Conservation (phyloP, 2,329 filamentous ascomycete species). For the Aspergillus amoenus region DNA sequence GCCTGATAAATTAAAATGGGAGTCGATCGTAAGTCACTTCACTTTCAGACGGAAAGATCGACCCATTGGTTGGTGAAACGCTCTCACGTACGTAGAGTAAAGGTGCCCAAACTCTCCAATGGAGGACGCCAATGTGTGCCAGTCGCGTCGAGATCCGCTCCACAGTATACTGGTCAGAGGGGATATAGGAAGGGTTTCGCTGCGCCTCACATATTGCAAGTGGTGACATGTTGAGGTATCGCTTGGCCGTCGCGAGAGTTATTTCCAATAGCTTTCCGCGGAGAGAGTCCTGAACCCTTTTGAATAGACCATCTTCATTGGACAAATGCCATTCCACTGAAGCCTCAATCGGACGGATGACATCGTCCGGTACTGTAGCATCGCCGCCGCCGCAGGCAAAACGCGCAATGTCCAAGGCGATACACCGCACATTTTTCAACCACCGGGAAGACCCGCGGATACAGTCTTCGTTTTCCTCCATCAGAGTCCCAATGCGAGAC, state of each 20-base stretch:
- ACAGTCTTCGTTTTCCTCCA: constrained; percentile 34
- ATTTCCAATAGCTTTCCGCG: constrained; percentile 33
- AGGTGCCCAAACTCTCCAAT: constrained; percentile 85
- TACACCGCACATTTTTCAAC: constrained; percentile 35
- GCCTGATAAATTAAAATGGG: not conserved
- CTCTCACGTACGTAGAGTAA: constrained; percentile 61
- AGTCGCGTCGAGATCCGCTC: constrained; percentile 68
- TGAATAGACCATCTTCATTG: constrained; percentile 32
- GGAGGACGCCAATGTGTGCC: constrained; percentile 78
- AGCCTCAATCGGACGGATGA: constrained; percentile 34
- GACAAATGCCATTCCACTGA: constrained; percentile 37
- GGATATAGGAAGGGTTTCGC: constrained; percentile 24
- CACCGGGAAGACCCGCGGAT: constrained; percentile 26
- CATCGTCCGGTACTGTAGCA: constrained; percentile 30
- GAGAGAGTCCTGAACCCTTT: constrained; percentile 34
- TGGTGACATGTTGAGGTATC: constrained; percentile 43
- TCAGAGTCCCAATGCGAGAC: constrained; percentile 40
- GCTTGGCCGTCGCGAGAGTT: constrained; percentile 33
- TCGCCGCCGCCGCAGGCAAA: constrained; percentile 33
- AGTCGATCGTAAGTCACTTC: constrained; percentile 12
- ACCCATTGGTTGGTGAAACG: constrained; percentile 20
- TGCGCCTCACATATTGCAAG: constrained; percentile 46
- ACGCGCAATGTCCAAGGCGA: constrained; percentile 45
- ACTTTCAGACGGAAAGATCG: constrained; percentile 8
- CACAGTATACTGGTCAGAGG: constrained; percentile 29